These are phyloP conservation scores for Syzygium jambos DNA, from an alignment of 345 rosid species.

Conservation along the genomic window DNA sequence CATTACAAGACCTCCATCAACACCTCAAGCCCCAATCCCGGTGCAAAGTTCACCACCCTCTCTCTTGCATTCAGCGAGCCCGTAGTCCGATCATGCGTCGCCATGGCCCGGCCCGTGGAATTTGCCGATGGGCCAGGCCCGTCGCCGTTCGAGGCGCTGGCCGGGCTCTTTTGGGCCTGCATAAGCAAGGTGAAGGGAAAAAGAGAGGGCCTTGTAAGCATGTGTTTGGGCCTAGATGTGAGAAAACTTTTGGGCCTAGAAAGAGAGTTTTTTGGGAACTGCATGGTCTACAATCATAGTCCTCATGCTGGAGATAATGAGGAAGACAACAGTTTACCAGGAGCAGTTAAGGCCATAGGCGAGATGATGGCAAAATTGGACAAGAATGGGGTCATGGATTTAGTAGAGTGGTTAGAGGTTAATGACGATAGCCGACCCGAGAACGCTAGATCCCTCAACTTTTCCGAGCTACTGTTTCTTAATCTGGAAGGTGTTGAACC, in stretches of 20 bases:
- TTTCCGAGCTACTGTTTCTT: slow-evolving; percentile 36
- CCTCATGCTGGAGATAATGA: not conserved
- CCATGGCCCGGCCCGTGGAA: slow-evolving; percentile 9
- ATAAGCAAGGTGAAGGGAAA: slow-evolving; percentile 38
- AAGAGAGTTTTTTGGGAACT: slow-evolving; percentile 53
- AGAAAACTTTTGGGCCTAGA: slow-evolving; percentile 41
- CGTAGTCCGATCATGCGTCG: slow-evolving; percentile 31
- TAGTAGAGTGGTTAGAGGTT: slow-evolving; percentile 48
- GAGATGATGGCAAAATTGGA: slow-evolving; percentile 25
- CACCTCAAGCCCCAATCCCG: not conserved
- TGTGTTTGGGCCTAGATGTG: slow-evolving; percentile 47
- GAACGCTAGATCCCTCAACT: slow-evolving; percentile 3
- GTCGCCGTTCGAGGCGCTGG: slow-evolving; percentile 38
- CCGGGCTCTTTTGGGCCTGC: slow-evolving; percentile 55
- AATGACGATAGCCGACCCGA: not conserved
- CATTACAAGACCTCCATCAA: slow-evolving; percentile 22
- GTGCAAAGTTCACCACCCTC: slow-evolving; percentile 16
- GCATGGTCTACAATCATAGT: slow-evolving; percentile 41
- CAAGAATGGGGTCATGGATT: slow-evolving; percentile 32
- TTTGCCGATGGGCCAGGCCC: not conserved
- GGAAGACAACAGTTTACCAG: slow-evolving; percentile 2
- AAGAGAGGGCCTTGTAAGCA: slow-evolving; percentile 21
- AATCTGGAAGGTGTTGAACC: slow-evolving; percentile 30
- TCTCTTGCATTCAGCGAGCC: slow-evolving; percentile 33
- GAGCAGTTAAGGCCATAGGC: slow-evolving; percentile 26